Percentiles rank a stretch among this genome's conserved stretches.
Evolutionary conservation across 139 green algal genomes (phyloP).

Genomic region (Chlamydomonas incerta): DNA sequence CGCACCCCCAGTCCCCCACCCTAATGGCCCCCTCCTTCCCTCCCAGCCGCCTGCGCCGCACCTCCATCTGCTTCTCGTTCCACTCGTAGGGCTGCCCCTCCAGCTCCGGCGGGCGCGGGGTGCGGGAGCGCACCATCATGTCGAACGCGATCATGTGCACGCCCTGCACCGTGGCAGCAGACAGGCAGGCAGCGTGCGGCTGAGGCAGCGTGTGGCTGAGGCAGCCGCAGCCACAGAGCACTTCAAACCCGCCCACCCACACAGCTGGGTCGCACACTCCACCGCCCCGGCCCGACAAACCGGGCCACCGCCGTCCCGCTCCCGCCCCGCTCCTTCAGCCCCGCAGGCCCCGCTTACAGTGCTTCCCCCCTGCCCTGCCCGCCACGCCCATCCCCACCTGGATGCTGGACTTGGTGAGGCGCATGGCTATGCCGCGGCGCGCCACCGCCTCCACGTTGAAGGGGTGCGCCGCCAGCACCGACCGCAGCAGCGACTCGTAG

Average conservation of each 20-base stretch:
- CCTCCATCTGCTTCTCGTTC: constrained; percentile 26
- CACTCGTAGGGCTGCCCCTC: neutral
- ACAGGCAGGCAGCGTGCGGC: too few relatives aligned
- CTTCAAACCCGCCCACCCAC: too few relatives aligned
- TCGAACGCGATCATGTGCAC: constrained; percentile 47
- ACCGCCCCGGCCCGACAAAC: too few relatives aligned
- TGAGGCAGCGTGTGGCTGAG: too few relatives aligned
- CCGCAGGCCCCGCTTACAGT: neutral
- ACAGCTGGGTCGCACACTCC: too few relatives aligned
- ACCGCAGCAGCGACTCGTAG: constrained; percentile 55
- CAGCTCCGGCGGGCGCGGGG: constrained; percentile 11
- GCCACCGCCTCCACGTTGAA: constrained; percentile 47
- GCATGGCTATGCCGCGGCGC: constrained; percentile 28
- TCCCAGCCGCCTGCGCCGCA: neutral
- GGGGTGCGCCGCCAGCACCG: constrained; percentile 51
- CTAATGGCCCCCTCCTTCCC: too few relatives aligned
- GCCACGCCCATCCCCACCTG: neutral
- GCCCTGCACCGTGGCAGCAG: neutral
- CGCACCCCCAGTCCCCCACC: too few relatives aligned
- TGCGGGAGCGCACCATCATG: constrained; percentile 35
- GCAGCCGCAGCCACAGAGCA: too few relatives aligned
- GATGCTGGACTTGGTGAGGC: constrained; percentile 36
- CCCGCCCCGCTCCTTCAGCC: neutral
- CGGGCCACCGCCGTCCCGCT: neutral
- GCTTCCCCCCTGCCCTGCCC: too few relatives aligned